phyloP scores from a whole-genome alignment of 768 basidiomycete genomes.

The Mrakia blollopis region DNA sequence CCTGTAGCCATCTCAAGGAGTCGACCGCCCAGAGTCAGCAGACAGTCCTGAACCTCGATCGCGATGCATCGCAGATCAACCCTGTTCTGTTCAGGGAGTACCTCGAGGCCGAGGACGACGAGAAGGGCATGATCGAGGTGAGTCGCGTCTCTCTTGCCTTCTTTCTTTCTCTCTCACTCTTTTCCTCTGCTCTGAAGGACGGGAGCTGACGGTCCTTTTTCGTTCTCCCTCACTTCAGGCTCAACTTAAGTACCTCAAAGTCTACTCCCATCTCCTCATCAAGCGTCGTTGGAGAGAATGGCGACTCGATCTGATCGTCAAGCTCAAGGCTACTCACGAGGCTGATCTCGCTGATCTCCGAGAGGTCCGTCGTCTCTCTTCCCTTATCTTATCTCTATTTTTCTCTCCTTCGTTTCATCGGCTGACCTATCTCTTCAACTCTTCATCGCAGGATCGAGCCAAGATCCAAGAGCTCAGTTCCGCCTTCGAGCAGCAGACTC shows the following conservation, averaged over 20 bases:
- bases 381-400: not conserved
- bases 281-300: conserved; percentile 44
- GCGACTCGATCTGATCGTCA: conserved; percentile 39
- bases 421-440: not conserved
- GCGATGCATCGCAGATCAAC: conserved; percentile 35
- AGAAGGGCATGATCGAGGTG: conserved; percentile 44
- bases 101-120: conserved; percentile 42
- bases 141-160: conserved; percentile 32
- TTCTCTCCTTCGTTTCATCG: not conserved
- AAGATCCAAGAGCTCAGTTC: conserved; percentile 35
- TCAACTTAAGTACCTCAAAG: conserved; percentile 39
- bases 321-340: conserved; percentile 39
- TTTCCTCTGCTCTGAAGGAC: too few species aligned
- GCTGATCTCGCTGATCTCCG: conserved; percentile 36
- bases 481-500: conserved; percentile 26
- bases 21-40: conserved; percentile 38
- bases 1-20: conserved; percentile 39
- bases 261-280: conserved; percentile 42
- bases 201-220: not conserved
- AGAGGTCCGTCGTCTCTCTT: conserved; percentile 35
- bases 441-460: conserved; percentile 36
- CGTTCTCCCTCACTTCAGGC: conserved; percentile 18
- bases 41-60: conserved; percentile 35
- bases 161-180: not conserved
- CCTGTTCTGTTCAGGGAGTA: conserved; percentile 45